Evolutionary conservation across 495 filamentous ascomycete species (phyloP), one percentile per base, ranked within the genome.

Genomic region (Talaromyces trachyspermus): DNA sequence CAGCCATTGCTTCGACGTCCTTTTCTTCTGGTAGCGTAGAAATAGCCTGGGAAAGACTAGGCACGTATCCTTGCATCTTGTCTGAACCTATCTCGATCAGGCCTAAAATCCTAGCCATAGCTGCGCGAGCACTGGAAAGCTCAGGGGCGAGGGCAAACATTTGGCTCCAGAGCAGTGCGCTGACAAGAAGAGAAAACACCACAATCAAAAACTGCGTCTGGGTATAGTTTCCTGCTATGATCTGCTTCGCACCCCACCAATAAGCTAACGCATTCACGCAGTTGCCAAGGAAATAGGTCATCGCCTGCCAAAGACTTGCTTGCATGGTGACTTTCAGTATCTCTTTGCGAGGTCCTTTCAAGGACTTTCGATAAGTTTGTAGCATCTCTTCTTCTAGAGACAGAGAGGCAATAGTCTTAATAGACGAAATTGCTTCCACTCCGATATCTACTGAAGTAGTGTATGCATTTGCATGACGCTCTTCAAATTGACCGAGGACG

Each of bases 81-180:
- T 62, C 59, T 1, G 60, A 62, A 12, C 64, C 64, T 11, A 64
- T 51, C 24, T 78, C 74, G 43, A 80, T 74, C 19, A 76, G 58
- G n/a, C 60, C 61, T 30, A 75, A 59, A 26, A 78, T 66, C 37
- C 66, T 55, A 12, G 65, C 65, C 36, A 70, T 72, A 5, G 78
- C 70, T 9, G 54, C 53, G 7, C 54, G 50, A 2, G 81, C 78
- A 24, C 66, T 71, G 1, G 79, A 76, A 11, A 85, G 60, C 41
- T 83, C 79, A 0, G 81, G 78, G 0, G 79, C 79, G 1, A 84
- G 68, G 4, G 74, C 74, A 56, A 85, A 85, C 68, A 86, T 79
- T 52, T 85, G 81, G 24, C 79, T 78, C 58, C 76, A 80, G 3
- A 77, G 70, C 51, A 82, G 80, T 0, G 80, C 80, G 35, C 74